Base-by-base conservation (phyloP, 1,284 basidiomycete species). In the Volvariella surrecta region DNA sequence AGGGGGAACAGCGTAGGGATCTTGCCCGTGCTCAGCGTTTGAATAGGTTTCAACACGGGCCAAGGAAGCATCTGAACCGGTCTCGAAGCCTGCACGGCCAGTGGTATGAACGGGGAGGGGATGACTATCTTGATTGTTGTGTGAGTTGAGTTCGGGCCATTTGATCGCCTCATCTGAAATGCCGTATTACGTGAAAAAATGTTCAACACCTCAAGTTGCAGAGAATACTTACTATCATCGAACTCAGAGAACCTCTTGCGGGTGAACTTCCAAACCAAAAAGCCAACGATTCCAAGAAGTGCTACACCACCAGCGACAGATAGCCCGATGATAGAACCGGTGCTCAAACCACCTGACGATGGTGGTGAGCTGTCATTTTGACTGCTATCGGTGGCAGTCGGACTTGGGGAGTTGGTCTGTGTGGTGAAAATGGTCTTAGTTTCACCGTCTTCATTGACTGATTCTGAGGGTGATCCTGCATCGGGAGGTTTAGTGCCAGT, bases 1-100 rank as follows among this genome's bases (percentile, higher is more conserved):
- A n/a, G 85, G 84, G 3, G 85, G 85, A 1, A 88, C 79, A 10
- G 85, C 83, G 58, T 89, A 89, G 2, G 86, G 85, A 53, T 89
- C 85, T 6, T n/a, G n/a, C 20, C 58, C 52, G 16, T 60, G 60
- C 15, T 55, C 47, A 40, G 70, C 61, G 39, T 68, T 61, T 39
- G 64, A 42, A 10, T 72, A 63, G 1, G 76, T 70, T 15, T 71
- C 66, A 17, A 73, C 63, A 39, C 79, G 72, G 30, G 72, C 68
- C 34, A 81, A 66, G 48, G 74, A 73, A 42, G 67, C 58, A 43
- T 80, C 76, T 6, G 79, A 79, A 37, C 67, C 73, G 10, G 79
- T 81, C 45, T 71, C 75, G 54, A 82, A 81, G 30, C 80, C 83
- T 32, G 76, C 62, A 37, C 76, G 72, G 45, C 77, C 80, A 0